Base-by-base conservation (phyloP, 2,329 filamentous ascomycete species). In the Arthrobotrys sinensis region DNA sequence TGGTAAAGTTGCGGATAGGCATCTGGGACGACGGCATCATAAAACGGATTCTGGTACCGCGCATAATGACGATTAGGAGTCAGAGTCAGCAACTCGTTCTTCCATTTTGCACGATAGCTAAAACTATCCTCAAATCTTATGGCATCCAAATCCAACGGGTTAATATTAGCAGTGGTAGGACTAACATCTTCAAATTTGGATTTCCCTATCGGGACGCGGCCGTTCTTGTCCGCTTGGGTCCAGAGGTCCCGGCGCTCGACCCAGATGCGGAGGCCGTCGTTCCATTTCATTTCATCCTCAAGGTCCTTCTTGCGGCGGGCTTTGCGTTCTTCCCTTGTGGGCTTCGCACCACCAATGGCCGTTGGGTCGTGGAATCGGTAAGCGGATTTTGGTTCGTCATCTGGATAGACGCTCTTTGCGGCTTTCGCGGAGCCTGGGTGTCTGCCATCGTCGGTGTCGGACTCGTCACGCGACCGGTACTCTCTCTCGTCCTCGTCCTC, bases 121-220 rank as follows among this genome's bases (percentile, higher is more conserved):
- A 71, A 71, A 14, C 50, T 45, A 62, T 52, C 43, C 53, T 66
- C 40, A 46, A 63, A 62, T 32, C 62, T 63, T 8, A 46, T 55
- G 14, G 52, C 28, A 52, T 48, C 28, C 32, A 50, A 28, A 55
- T 60, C 57, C 52, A 68, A 60, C 10, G 55, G 43, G 50, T 40
- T 45, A 65, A 46, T 28, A 28, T n/a, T 19, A 72, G 40, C 28
- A 21, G 11, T 12, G 48, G 43, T 34, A 48, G 43, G 69, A 72
- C 77, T 73, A 76, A 81, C 81, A 72, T 81, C 77, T 79, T 80
- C 75, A 68, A 81, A 81, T n/a, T 79, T 80, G 52, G 79, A 80
- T 50, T 80, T 80, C 11, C 80, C 80, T 28, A 82, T 79, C 24
- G 71, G 79, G 21, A 82, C 81, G 8, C 80, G 72, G 4, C 80